A percentile compares a stretch with the other conserved stretches of the same genome.
Conservation (phyloP, 345 rosid genomes). For the Psidium friedrichsthalianum region DNA sequence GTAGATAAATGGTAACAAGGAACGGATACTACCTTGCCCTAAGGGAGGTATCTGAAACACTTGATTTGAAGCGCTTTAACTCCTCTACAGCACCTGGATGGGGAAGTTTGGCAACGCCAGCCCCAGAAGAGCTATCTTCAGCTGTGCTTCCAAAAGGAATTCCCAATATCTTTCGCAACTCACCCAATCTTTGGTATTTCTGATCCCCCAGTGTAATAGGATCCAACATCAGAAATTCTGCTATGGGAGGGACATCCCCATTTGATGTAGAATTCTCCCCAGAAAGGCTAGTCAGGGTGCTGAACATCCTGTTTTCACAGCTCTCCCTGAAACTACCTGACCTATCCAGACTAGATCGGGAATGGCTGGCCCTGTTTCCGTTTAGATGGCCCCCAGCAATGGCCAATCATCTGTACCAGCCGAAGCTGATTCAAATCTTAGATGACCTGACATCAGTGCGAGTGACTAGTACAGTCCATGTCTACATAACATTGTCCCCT, state of each 20-base stretch:
- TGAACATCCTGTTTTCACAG: slow-evolving; percentile 21
- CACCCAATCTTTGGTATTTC: slow-evolving; percentile 21
- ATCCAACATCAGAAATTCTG: slow-evolving; percentile 28
- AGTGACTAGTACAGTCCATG: not conserved
- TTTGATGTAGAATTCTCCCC: slow-evolving; percentile 15
- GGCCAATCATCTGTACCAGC: slow-evolving; percentile 25
- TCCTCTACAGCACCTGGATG: slow-evolving; percentile 33
- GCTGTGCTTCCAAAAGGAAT: slow-evolving; percentile 18
- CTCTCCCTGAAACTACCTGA: slow-evolving; percentile 45
- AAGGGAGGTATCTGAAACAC: slow-evolving; percentile 12
- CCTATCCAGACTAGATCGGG: slow-evolving; percentile 27
- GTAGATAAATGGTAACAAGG: not conserved
- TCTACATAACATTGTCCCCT: not conserved
- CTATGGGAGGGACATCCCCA: slow-evolving; percentile 12
- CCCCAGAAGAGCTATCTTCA: slow-evolving; percentile 35
- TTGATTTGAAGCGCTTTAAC: slow-evolving; percentile 29
- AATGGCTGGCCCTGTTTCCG: slow-evolving; percentile 32
- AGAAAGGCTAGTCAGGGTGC: slow-evolving; percentile 17
- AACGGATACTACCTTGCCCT: slow-evolving; percentile 34
- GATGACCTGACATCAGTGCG: slow-evolving; percentile 30
- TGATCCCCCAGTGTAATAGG: slow-evolving; percentile 34
- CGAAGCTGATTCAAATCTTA: slow-evolving; percentile 29
- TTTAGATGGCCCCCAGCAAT: slow-evolving; percentile 26
- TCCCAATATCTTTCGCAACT: slow-evolving; percentile 35
- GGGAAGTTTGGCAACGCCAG: slow-evolving; percentile 28